Conservation (phyloP, 1,139 yeast genomes). For the Blastobotrys illinoisensis region DNA sequence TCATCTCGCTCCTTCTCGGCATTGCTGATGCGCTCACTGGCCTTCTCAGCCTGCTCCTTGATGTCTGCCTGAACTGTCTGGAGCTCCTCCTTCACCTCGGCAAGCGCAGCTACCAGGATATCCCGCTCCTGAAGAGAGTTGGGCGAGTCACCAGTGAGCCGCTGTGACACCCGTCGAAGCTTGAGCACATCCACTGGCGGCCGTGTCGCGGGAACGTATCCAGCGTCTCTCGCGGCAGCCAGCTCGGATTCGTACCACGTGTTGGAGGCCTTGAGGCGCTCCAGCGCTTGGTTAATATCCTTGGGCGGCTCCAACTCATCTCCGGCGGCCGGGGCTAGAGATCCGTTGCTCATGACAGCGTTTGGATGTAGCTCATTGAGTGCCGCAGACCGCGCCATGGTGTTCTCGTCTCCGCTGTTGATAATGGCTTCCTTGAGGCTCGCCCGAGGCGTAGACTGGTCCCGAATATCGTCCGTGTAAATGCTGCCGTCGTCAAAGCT, state of each 20-base stretch:
- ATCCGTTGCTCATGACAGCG: background rate
- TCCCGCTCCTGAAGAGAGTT: constrained; percentile 27
- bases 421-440: constrained; percentile 6
- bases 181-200: constrained; percentile 30
- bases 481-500: background rate
- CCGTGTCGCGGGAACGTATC: constrained; percentile 25
- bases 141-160: constrained; percentile 26
- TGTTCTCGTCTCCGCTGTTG: background rate
- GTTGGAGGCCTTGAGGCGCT: constrained; percentile 30
- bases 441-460: constrained; percentile 20
- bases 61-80: constrained; percentile 29
- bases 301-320: background rate
- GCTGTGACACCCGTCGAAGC: constrained; percentile 28
- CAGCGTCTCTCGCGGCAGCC: constrained; percentile 28
- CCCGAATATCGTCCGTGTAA: constrained; percentile 12
- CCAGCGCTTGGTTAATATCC: constrained; percentile 23
- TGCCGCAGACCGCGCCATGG: background rate
- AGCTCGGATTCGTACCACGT: constrained; percentile 33
- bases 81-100: constrained; percentile 33
- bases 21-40: constrained; percentile 28
- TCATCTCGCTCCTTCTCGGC: constrained; percentile 27
- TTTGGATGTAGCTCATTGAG: background rate
- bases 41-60: constrained; percentile 31
- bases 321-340: background rate
- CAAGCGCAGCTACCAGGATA: constrained; percentile 28